Evolutionary conservation across 2,329 filamentous ascomycete species (phyloP).

Genomic region (Orbilia brochopaga): DNA sequence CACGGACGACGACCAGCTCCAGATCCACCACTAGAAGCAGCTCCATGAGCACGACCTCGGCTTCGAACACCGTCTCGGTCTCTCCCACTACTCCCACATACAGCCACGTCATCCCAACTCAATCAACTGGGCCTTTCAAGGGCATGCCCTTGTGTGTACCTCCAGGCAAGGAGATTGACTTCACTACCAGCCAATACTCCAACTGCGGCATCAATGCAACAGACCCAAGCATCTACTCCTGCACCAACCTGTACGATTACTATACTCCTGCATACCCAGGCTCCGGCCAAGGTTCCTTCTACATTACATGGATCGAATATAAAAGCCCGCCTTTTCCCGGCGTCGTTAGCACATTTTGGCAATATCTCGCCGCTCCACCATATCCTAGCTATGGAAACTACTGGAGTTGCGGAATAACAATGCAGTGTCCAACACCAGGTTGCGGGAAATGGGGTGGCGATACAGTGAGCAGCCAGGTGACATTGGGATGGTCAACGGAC

Average conservation of each 20-base stretch:
- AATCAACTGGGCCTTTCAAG: neutral
- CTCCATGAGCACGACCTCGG: neutral
- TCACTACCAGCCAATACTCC: neutral
- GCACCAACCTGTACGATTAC: neutral
- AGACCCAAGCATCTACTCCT: neutral
- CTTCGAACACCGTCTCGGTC: neutral
- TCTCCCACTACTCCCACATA: neutral
- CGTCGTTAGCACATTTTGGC: neutral
- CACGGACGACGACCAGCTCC: neutral
- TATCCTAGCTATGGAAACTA: slow-evolving; percentile 2
- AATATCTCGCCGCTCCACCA: neutral
- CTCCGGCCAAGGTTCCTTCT: neutral
- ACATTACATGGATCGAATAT: neutral
- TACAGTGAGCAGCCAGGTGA: neutral
- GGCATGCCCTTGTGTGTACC: neutral
- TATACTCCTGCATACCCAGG: neutral
- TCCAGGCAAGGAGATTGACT: neutral
- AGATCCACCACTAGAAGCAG: neutral
- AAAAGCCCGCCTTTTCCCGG: neutral
- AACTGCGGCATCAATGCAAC: neutral
- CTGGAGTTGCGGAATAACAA: neutral
- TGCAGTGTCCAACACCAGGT: neutral
- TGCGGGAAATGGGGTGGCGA: neutral
- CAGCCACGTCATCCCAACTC: neutral
- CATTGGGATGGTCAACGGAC: neutral